Conservation (phyloP, 2,329 filamentous ascomycete species). For the Cryphonectria parasitica region DNA sequence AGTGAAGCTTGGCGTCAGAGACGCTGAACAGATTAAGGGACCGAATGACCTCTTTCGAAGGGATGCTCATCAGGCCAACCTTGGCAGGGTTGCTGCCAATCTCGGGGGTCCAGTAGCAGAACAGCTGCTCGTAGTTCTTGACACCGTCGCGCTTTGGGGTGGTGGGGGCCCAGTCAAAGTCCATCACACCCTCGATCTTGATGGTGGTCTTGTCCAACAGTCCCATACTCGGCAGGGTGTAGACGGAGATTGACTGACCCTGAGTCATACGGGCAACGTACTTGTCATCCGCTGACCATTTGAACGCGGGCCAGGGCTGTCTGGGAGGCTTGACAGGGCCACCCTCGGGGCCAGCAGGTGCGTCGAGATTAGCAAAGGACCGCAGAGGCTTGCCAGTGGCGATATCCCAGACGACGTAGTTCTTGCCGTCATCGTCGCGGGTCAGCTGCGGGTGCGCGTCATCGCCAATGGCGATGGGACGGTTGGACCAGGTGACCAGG, state of each 20-base stretch:
- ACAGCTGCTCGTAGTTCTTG: conserved; percentile 92
- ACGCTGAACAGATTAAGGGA: conserved; percentile 98
- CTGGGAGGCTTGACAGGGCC: conserved; percentile 78
- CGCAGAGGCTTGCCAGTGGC: conserved; percentile 86
- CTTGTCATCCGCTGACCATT: conserved; percentile 97
- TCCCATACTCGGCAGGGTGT: conserved; percentile 84
- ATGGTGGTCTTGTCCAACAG: conserved; percentile 90
- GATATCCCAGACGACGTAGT: conserved; percentile 98
- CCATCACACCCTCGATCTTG: conserved; percentile 95
- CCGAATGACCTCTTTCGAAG: conserved; percentile 90
- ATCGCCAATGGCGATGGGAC: conserved; percentile 90
- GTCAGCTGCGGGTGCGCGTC: conserved; percentile 81
- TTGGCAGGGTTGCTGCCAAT: conserved; percentile 97
- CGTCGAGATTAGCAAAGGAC: conserved; percentile 89
- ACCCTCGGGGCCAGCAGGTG: conserved; percentile 66
- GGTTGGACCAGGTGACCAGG: conserved; percentile 94
- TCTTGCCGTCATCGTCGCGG: conserved; percentile 95
- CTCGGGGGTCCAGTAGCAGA: conserved; percentile 99
- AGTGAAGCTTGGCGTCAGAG: conserved; percentile 95
- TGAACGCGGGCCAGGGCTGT: conserved; percentile 98
- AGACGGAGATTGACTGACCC: conserved; percentile 92
- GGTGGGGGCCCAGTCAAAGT: conserved; percentile 97
- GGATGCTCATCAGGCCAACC: conserved; percentile 94
- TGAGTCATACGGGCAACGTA: conserved; percentile 93
- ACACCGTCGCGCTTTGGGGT: conserved; percentile 79